Evolutionary conservation across 2,329 filamentous ascomycete genomes (phyloP).

Genomic region (Penicillium sumatraense): DNA sequence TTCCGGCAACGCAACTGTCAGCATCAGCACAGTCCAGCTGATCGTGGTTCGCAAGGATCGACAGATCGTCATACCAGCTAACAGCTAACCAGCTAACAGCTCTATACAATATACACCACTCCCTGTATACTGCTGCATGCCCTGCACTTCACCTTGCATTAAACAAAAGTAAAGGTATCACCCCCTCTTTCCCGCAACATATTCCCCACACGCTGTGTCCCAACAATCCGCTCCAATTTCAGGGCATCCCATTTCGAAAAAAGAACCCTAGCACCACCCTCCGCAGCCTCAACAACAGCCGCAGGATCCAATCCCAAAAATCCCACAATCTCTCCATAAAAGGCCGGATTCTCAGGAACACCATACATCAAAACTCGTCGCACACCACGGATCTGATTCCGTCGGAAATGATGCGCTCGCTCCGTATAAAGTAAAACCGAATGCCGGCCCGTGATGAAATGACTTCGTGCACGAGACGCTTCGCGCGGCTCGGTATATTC

Average conservation of each 20-base stretch:
- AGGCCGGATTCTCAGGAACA: slow-evolving; percentile 79
- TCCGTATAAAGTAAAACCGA: slow-evolving; percentile 88
- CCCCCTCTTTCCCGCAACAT: slow-evolving; percentile 81
- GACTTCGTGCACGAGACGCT: slow-evolving; percentile 79
- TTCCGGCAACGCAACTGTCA: too few relatives aligned
- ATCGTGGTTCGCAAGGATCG: too few relatives aligned
- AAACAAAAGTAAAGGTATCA: slow-evolving; percentile 96
- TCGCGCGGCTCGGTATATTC: slow-evolving; percentile 84
- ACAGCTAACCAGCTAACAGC: not conserved
- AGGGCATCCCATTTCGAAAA: slow-evolving; percentile 91
- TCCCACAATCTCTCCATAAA: slow-evolving; percentile 50
- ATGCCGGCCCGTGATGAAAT: slow-evolving; percentile 84
- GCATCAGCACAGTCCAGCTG: too few relatives aligned
- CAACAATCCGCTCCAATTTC: slow-evolving; percentile 86
- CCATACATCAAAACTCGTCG: slow-evolving; percentile 87
- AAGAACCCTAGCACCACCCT: slow-evolving; percentile 61
- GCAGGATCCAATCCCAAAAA: slow-evolving; percentile 45
- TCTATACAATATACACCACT: not conserved
- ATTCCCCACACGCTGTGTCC: slow-evolving; percentile 75
- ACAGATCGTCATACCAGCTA: too few relatives aligned
- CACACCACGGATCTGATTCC: slow-evolving; percentile 82
- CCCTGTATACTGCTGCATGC: not conserved
- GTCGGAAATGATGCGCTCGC: slow-evolving; percentile 92
- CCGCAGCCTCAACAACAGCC: slow-evolving; percentile 61
- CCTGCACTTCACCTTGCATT: slow-evolving; percentile 26